Evolutionary conservation across 768 basidiomycete species (phyloP).

Genomic region (Lactarius vividus): DNA sequence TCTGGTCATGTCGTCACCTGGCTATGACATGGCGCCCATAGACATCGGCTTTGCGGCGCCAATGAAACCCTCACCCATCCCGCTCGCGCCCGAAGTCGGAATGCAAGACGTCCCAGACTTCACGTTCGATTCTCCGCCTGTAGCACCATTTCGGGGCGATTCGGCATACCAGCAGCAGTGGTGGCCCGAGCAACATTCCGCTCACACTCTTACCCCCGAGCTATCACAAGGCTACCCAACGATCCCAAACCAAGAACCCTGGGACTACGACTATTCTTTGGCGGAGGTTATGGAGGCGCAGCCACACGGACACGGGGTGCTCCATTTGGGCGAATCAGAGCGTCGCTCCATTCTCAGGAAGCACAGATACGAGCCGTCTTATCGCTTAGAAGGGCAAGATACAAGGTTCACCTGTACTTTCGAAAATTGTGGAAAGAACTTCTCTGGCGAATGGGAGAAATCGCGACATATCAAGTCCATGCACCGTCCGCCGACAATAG

Average conservation of each 20-base stretch:
- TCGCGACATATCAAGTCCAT: slow-evolving; percentile 18
- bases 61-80: not conserved
- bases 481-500: slow-evolving; percentile 20
- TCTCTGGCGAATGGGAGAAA: slow-evolving; percentile 25
- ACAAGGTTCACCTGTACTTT: slow-evolving; percentile 11
- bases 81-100: not conserved
- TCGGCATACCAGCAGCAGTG: not conserved
- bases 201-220: not conserved
- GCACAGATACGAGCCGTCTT: not conserved
- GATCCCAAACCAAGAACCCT: not conserved
- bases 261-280: not conserved
- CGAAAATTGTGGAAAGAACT: slow-evolving; percentile 11
- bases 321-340: not conserved
- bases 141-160: not conserved
- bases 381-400: not conserved
- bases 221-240: not conserved
- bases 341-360: not conserved
- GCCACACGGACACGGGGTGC: not conserved
- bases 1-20: not conserved
- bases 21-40: not conserved
- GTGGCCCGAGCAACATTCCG: not conserved
- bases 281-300: not conserved
- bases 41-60: not conserved
- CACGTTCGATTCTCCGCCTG: not conserved
- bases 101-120: not conserved